A percentile compares a stretch with the other conserved stretches of the same genome.
phyloP scores from a whole-genome alignment of 2,329 filamentous ascomycete genomes.

The Tolypocladium inflatum region DNA sequence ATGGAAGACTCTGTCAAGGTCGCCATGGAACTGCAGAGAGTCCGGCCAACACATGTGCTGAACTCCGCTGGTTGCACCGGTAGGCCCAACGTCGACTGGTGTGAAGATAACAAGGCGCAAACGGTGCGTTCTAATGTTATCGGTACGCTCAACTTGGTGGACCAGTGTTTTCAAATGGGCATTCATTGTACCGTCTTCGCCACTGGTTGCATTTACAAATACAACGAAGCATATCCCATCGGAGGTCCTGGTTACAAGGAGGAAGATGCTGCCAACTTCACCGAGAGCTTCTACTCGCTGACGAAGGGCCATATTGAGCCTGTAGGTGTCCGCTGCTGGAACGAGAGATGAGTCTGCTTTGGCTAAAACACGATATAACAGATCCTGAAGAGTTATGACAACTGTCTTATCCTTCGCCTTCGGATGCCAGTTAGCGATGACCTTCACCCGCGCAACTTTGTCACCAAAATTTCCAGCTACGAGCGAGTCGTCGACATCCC shows the following conservation, averaged over 20 bases:
- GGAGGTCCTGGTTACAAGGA: constrained; percentile 51
- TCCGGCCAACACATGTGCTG: constrained; percentile 56
- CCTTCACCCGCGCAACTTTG: constrained; percentile 56
- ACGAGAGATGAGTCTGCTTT: too few species aligned
- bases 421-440: constrained; percentile 63
- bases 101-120: constrained; percentile 58
- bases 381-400: constrained; percentile 52
- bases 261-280: constrained; percentile 54
- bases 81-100: constrained; percentile 61
- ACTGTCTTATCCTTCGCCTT: constrained; percentile 53
- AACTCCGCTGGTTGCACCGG: constrained; percentile 59
- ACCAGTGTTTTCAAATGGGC: constrained; percentile 26
- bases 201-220: constrained; percentile 59
- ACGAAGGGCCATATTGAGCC: constrained; percentile 56
- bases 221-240: constrained; percentile 50
- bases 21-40: constrained; percentile 42
- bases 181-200: constrained; percentile 59
- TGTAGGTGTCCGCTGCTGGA: constrained; percentile 1
- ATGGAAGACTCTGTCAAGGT: constrained; percentile 55
- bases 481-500: constrained; percentile 57
- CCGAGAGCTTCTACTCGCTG: constrained; percentile 57
- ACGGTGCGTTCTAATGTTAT: constrained; percentile 59
- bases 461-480: constrained; percentile 60
- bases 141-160: constrained; percentile 47
- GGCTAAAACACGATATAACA: constrained; percentile 12